A percentile compares a stretch with the other conserved stretches of the same genome.
Conservation (phyloP, 176 grass and related monocot genomes). For the Oryza officinalis region DNA sequence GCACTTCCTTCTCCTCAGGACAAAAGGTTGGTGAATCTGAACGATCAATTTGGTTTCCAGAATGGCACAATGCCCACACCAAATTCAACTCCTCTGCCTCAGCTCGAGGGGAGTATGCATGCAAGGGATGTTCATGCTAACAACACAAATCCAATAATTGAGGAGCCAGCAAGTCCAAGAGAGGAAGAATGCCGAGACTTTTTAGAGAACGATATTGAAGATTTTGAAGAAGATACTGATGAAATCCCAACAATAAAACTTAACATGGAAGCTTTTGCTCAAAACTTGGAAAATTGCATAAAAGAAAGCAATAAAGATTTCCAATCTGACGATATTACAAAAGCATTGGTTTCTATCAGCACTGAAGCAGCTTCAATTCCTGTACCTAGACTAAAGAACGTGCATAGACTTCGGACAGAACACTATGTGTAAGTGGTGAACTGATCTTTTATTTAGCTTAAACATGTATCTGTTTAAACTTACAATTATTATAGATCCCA, state of each 20-base stretch:
- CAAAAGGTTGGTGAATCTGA: slow-evolving; percentile 48
- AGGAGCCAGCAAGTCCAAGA: slow-evolving; percentile 83
- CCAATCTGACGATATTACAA: slow-evolving; percentile 71
- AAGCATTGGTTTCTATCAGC: slow-evolving; percentile 74
- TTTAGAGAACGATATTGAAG: slow-evolving; percentile 66
- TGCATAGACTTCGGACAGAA: slow-evolving; percentile 80
- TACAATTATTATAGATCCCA: slow-evolving; percentile 4
- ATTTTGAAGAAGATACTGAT: slow-evolving; percentile 61
- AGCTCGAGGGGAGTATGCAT: slow-evolving; percentile 43
- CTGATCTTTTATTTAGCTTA: slow-evolving; percentile 2
- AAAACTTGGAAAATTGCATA: slow-evolving; percentile 70
- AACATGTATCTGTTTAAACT: slow-evolving; percentile 23
- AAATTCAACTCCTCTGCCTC: slow-evolving; percentile 23
- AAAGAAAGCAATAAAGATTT: slow-evolving; percentile 66
- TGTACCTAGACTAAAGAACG: slow-evolving; percentile 77
- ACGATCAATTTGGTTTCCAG: slow-evolving; percentile 38
- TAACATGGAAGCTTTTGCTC: slow-evolving; percentile 77
- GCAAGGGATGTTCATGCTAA: slow-evolving; percentile 27
- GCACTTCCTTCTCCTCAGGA: slow-evolving; percentile 79
- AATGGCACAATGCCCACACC: slow-evolving; percentile 31
- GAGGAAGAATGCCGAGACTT: slow-evolving; percentile 43
- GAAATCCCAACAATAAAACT: slow-evolving; percentile 92
- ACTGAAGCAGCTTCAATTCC: slow-evolving; percentile 85
- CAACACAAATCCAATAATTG: slow-evolving; percentile 80
- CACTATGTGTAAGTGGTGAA: slow-evolving; percentile 75